Evolutionary conservation across 257 asterid genomes (phyloP), one percentile per base, ranked within the genome.

Genomic region (Gynochthodes officinalis): DNA sequence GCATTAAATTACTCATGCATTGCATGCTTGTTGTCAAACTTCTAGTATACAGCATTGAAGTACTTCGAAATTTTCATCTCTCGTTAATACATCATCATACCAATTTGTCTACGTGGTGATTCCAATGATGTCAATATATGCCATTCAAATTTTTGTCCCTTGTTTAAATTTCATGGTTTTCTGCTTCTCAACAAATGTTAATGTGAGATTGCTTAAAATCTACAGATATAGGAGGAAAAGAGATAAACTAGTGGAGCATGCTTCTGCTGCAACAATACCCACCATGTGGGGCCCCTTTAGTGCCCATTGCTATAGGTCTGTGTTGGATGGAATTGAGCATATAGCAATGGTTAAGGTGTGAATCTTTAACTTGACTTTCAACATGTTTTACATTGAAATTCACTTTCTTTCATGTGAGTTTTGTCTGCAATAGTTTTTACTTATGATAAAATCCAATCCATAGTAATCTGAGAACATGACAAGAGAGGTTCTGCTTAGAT

Each of bases 301-400:
- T 39, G 95, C 97, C 66, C 84, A 92, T 67, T 95, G 99, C 76
- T 92, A 90, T 71, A 80, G 74, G 80, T 95, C 99, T 27, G 73
- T 90, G 75, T 74, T 95, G 86, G 99, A 95, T 48, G 97, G 97
- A 67, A 92, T 95, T 15, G 99, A 95, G 78, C 99, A 95, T 77
- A 95, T 95, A 40, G 98, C 96, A 2, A 89, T 95, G 99, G 99
- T 95, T 46, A 95, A 92, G 95, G 98, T 91, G 73, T 77, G 92
- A 72, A 49, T 48, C 42, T 43, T 33, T n/a, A 42, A n/a, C 23
- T 9, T 16, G 33, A 1, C 21, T 39, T 43, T 16, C 4, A 7
- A n/a, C 49, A 19, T 44, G 15, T 50, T 18, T 18, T 50, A 16
- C 25, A 50, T 16, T 2, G 25, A 39, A 35, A 37, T 64, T 64